Evolutionary conservation across 2,329 filamentous ascomycete species (phyloP).

Genomic region (Cytospora leucostoma): DNA sequence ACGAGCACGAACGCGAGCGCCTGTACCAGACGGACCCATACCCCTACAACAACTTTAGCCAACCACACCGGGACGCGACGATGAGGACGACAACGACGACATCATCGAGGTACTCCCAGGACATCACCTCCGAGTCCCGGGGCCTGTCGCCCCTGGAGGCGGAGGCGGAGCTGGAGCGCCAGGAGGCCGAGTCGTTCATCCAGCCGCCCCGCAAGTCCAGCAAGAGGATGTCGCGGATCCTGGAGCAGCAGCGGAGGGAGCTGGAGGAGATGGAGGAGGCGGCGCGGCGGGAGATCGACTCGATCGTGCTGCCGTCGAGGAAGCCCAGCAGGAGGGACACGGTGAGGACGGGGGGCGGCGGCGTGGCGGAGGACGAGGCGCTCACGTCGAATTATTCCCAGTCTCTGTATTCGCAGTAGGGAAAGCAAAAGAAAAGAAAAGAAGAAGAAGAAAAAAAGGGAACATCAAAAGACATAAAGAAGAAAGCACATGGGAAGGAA

Average conservation of each 20-base stretch:
- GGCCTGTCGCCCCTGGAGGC: slow-evolving; percentile 20
- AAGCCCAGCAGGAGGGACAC: slow-evolving; percentile 24
- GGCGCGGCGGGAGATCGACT: slow-evolving; percentile 23
- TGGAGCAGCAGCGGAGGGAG: slow-evolving; percentile 10
- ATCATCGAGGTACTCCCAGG: slow-evolving; percentile 14
- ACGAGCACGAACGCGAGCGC: slow-evolving; percentile 8
- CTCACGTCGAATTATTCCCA: slow-evolving; percentile 23
- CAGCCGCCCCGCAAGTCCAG: slow-evolving; percentile 17
- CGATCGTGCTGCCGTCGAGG: slow-evolving; percentile 23
- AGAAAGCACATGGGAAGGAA: no score
- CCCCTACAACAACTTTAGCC: no score
- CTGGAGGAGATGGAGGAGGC: slow-evolving; percentile 10
- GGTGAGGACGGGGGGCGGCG: slow-evolving; percentile 6
- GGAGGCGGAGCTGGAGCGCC: slow-evolving; percentile 18
- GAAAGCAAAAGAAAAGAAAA: no score
- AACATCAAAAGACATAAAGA: no score
- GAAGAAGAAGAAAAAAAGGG: no score
- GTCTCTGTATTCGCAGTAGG: slow-evolving; percentile 27
- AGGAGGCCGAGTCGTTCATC: slow-evolving; percentile 16
- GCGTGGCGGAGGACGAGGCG: slow-evolving; percentile 19
- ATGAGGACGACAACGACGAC: no score
- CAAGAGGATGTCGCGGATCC: slow-evolving; percentile 17
- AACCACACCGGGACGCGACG: no score
- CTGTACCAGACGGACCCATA: neutral
- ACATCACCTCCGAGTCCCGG: slow-evolving; percentile 24